phyloP scores from a whole-genome alignment of 495 filamentous ascomycete species.

The Aspergillus ostianus region DNA sequence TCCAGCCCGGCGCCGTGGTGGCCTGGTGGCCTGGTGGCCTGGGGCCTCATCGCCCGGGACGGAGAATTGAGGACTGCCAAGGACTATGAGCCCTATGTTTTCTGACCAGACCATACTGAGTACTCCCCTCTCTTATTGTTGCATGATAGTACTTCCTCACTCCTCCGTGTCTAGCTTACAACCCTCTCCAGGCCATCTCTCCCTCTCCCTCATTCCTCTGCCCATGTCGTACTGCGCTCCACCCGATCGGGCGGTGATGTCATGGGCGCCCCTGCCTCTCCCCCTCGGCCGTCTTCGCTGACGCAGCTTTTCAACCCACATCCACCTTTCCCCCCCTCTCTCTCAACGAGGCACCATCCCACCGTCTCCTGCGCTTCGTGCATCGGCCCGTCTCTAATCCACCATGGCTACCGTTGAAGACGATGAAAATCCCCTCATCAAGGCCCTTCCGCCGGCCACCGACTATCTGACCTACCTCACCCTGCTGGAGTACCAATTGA shows the following conservation, averaged over 20 bases:
- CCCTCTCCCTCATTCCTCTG: too few species aligned
- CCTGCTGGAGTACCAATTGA: conserved; percentile 81
- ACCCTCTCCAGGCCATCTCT: neutral
- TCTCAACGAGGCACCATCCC: conserved; percentile 5
- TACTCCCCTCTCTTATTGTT: too few species aligned
- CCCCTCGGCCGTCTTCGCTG: neutral
- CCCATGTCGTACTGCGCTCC: too few species aligned
- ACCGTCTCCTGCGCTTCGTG: conserved; percentile 8
- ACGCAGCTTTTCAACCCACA: neutral
- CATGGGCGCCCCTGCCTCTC: neutral
- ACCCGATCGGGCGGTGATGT: neutral
- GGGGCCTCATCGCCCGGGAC: too few species aligned
- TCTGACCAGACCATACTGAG: too few species aligned
- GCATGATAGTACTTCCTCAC: too few species aligned
- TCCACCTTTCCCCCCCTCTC: conserved; percentile 2
- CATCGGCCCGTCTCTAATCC: conserved; percentile 13
- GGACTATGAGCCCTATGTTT: too few species aligned
- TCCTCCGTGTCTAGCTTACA: neutral
- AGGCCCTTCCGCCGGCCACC: conserved; percentile 63
- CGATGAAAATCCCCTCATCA: conserved; percentile 43
- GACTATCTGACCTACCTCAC: conserved; percentile 89
- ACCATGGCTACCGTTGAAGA: conserved; percentile 22
- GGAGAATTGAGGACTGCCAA: too few species aligned
- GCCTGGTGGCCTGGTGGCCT: neutral
- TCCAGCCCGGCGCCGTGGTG: too few species aligned